Evolutionary conservation across 371 early-diverging fungal species (phyloP).

Genomic region (Enteropsectra breve): DNA sequence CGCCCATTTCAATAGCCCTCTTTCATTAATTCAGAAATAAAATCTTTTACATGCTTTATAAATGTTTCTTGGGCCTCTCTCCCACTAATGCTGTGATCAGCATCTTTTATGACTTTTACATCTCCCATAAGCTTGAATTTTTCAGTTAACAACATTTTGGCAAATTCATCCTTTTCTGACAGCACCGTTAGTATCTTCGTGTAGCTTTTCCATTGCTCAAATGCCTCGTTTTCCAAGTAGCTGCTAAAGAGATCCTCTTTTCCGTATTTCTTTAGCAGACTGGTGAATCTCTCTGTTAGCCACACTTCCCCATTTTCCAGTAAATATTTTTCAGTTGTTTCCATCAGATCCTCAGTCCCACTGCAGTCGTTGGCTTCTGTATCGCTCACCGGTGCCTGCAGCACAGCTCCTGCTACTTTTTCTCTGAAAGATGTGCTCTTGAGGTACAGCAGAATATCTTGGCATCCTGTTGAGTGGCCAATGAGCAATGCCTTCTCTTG

Average conservation of each 20-base stretch:
- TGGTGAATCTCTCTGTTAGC: constrained; percentile 36
- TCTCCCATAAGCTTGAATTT: constrained; percentile 24
- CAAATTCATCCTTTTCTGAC: constrained; percentile 49
- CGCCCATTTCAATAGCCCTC: too few species aligned
- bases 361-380: constrained; percentile 32
- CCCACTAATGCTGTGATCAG: constrained; percentile 26
- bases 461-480: constrained; percentile 59
- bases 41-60: too few species aligned
- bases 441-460: constrained; percentile 42
- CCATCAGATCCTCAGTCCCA: constrained; percentile 1
- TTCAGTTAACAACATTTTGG: constrained; percentile 8
- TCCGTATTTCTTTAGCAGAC: constrained; percentile 36
- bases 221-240: constrained; percentile 29
- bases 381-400: constrained; percentile 60
- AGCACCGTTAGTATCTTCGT: constrained; percentile 38
- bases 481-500: constrained; percentile 35
- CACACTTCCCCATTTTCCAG: constrained; percentile 25
- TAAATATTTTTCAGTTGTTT: constrained; percentile 30
- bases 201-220: constrained; percentile 18
- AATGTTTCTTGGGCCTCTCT: too few species aligned
- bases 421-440: constrained; percentile 12
- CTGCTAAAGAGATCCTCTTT: constrained; percentile 55
- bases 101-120: constrained; percentile 22
- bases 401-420: constrained; percentile 27
- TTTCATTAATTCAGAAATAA: too few species aligned